Conservation (phyloP, 345 rosid genomes). For the Dovyalis caffra region DNA sequence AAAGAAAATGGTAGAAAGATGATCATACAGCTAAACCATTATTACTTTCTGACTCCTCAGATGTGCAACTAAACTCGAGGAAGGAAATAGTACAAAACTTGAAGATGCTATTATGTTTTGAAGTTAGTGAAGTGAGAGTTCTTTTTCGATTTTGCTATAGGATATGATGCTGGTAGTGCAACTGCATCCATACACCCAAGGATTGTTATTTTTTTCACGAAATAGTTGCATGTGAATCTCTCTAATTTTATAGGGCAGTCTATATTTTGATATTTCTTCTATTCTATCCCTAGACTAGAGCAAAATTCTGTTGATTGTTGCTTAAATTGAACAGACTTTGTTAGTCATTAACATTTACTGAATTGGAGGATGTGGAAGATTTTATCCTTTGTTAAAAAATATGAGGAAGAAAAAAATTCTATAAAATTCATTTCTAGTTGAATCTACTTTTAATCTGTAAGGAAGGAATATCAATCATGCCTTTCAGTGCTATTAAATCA, state of each 20-base stretch:
- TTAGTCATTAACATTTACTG: not conserved
- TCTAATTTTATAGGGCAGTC: not conserved
- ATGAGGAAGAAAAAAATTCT: not conserved
- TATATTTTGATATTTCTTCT: not conserved
- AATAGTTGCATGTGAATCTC: not conserved
- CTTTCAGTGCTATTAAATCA: not conserved
- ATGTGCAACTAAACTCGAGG: not conserved
- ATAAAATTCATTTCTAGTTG: not conserved
- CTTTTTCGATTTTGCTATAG: not conserved
- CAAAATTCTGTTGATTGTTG: not conserved
- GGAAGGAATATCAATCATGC: not conserved
- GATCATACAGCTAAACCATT: not conserved
- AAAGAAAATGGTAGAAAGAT: not conserved
- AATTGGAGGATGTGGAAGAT: not conserved
- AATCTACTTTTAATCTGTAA: not conserved
- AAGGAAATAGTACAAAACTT: not conserved
- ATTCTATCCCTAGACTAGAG: not conserved
- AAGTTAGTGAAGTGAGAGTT: not conserved
- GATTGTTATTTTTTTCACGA: not conserved
- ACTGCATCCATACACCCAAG: not conserved
- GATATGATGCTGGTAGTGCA: not conserved
- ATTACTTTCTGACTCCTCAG: not conserved
- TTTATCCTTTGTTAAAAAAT: not conserved
- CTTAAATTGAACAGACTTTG: not conserved
- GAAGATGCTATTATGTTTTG: not conserved